Percentiles rank a stretch among this genome's conserved stretches.
Conservation (phyloP, 768 basidiomycete species). For the Boletales sp. region DNA sequence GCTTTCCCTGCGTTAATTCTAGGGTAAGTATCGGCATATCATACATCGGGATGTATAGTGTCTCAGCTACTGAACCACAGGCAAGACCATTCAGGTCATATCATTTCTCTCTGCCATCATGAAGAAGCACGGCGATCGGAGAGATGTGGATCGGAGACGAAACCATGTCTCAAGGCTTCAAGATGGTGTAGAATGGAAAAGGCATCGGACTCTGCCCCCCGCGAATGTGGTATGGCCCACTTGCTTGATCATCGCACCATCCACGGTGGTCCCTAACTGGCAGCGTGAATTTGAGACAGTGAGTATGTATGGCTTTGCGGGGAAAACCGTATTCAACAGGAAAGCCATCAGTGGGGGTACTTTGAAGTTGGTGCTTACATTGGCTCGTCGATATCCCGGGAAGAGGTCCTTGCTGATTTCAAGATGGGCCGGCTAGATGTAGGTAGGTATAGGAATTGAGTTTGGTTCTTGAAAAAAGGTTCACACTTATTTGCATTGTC, state of each 20-base stretch:
- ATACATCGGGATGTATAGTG: neutral
- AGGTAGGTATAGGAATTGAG: slow-evolving; percentile 42
- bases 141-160: slow-evolving; percentile 65
- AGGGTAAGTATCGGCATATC: slow-evolving; percentile 22
- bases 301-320: slow-evolving; percentile 11
- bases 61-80: slow-evolving; percentile 21
- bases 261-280: slow-evolving; percentile 86
- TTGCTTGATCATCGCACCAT: slow-evolving; percentile 83
- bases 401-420: slow-evolving; percentile 64
- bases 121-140: slow-evolving; percentile 65
- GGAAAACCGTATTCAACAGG: neutral
- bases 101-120: slow-evolving; percentile 89
- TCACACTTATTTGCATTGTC: neutral
- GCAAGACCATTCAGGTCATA: slow-evolving; percentile 97
- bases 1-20: neutral
- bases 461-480: neutral
- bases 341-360: slow-evolving; percentile 75
- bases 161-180: slow-evolving; percentile 65
- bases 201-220: slow-evolving; percentile 51
- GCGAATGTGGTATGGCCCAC: slow-evolving; percentile 82
- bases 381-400: slow-evolving; percentile 49
- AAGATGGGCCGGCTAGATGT: slow-evolving; percentile 81
- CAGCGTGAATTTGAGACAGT: slow-evolving; percentile 83
- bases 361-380: slow-evolving; percentile 81
- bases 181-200: slow-evolving; percentile 53